Conservation (phyloP, 331 rosid species). For the Ulmus americana region DNA sequence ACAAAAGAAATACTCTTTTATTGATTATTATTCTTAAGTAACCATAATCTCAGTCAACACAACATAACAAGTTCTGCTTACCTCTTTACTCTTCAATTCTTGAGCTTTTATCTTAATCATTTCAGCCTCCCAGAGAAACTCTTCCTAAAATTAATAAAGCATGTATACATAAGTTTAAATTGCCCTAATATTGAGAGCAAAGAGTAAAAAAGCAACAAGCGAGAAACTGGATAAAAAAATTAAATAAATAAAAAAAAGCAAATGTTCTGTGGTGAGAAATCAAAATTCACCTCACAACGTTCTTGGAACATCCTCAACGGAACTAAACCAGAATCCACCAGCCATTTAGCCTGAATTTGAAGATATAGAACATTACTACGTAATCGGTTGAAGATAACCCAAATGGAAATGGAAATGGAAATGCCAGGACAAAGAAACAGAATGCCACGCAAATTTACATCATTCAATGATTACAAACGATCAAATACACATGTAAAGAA, state of each 20-base stretch:
- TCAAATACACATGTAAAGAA: not conserved
- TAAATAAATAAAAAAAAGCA: not conserved
- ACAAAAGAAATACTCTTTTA: not conserved
- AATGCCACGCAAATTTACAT: too few relatives aligned
- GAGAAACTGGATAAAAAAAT: constrained; percentile 14
- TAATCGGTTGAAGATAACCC: constrained; percentile 10
- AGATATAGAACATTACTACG: constrained; percentile 9
- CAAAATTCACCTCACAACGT: constrained; percentile 78
- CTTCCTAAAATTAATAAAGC: constrained; percentile 53
- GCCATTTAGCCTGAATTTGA: constrained; percentile 76
- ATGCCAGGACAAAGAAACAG: not conserved
- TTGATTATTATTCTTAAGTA: not conserved
- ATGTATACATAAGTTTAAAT: not conserved
- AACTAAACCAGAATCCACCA: constrained; percentile 76
- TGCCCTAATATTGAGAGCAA: constrained; percentile 2
- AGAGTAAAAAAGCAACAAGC: constrained; percentile 8
- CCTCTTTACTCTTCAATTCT: constrained; percentile 95
- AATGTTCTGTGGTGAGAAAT: not conserved
- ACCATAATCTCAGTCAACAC: constrained; percentile 8
- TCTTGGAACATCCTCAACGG: constrained; percentile 86
- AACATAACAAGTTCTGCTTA: constrained; percentile 27
- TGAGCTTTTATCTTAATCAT: constrained; percentile 94
- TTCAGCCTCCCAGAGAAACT: constrained; percentile 93
- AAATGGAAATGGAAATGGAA: too few relatives aligned
- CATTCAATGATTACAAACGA: not conserved